phyloP scores from a whole-genome alignment of 2,329 filamentous ascomycete species.

The Phyllosticta citriasiana region DNA sequence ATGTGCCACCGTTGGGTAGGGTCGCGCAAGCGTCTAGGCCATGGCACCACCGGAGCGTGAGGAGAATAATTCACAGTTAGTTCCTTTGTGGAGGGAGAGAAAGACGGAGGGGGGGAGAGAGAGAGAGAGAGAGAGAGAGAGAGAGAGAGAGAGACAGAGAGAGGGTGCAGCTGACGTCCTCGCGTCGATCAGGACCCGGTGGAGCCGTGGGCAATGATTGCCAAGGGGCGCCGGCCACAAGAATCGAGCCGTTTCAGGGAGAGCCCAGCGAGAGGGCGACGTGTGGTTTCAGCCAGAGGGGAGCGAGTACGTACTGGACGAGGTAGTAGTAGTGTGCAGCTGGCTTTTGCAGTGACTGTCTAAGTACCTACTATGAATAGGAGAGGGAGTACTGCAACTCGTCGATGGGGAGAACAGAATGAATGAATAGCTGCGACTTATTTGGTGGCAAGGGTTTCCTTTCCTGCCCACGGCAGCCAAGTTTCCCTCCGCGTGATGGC shows the following conservation, averaged over 20 bases:
- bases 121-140: no score
- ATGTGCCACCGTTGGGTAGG: background rate
- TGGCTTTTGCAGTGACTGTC: no score
- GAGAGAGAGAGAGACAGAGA: no score
- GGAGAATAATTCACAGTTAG: no score
- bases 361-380: no score
- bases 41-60: background rate
- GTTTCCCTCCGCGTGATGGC: background rate
- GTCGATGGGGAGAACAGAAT: no score
- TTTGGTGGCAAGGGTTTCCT: background rate
- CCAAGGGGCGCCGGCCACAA: background rate
- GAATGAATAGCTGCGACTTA: background rate
- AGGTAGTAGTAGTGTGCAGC: no score
- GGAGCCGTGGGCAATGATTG: no score
- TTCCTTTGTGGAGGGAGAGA: no score
- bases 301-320: no score
- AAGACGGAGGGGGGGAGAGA: no score
- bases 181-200: no score
- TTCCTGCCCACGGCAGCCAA: background rate
- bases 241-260: background rate
- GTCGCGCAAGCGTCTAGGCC: background rate
- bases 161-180: background rate
- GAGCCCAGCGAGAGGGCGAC: background rate
- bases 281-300: background rate
- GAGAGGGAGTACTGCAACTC: background rate